phyloP scores from a whole-genome alignment of 1,139 yeast species.

The Lodderomyces margitis region DNA sequence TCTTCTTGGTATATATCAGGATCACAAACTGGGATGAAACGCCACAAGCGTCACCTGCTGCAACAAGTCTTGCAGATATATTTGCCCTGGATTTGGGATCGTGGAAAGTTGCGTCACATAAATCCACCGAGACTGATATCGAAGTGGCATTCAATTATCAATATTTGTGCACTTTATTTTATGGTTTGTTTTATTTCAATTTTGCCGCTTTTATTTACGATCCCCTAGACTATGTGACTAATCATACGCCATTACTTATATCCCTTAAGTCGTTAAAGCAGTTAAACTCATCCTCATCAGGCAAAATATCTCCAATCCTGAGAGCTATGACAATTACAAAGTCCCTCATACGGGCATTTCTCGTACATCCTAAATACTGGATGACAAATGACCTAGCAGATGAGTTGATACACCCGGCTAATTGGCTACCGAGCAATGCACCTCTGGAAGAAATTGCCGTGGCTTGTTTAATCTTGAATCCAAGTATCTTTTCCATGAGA shows the following conservation, averaged over 20 bases:
- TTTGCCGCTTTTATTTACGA: constrained; percentile 41
- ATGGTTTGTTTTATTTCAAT: constrained; percentile 62
- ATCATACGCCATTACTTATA: constrained; percentile 16
- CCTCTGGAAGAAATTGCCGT: constrained; percentile 34
- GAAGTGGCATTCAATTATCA: constrained; percentile 18
- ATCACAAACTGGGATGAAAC: constrained; percentile 32
- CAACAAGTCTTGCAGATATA: constrained; percentile 1
- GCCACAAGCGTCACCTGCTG: constrained; percentile 6
- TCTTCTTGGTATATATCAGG: constrained; percentile 48
- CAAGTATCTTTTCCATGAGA: constrained; percentile 16
- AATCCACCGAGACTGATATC: neutral
- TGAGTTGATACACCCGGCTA: constrained; percentile 36
- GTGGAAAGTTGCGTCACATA: neutral
- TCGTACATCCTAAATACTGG: constrained; percentile 51
- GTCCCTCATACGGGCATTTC: constrained; percentile 22
- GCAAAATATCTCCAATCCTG: constrained; percentile 1
- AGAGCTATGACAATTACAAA: constrained; percentile 10
- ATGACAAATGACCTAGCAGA: constrained; percentile 21
- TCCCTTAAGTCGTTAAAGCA: constrained; percentile 8
- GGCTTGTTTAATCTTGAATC: constrained; percentile 33
- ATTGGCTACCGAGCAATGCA: constrained; percentile 29
- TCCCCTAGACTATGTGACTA: constrained; percentile 30
- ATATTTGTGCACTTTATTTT: constrained; percentile 43
- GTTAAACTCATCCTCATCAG: neutral
- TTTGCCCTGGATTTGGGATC: neutral